Percentiles rank a stretch among this genome's conserved stretches.
Evolutionary conservation across 1,139 yeast species (phyloP).

Genomic region (Pichia sp.): DNA sequence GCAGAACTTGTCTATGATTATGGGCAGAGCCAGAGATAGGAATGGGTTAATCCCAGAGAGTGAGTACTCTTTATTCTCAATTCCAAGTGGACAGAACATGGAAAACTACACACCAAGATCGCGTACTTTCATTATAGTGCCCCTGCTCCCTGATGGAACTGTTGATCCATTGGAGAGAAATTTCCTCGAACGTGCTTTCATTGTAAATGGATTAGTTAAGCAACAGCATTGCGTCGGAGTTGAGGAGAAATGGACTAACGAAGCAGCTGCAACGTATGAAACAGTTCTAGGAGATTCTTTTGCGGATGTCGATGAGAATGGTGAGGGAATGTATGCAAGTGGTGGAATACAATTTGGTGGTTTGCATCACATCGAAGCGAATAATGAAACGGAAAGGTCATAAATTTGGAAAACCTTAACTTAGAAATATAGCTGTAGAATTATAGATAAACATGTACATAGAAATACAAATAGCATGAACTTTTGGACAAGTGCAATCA

Average conservation of each 20-base stretch:
- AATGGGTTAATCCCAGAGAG: conserved; percentile 18
- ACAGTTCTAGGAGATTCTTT: background rate
- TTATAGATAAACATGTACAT: no score
- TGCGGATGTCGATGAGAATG: background rate
- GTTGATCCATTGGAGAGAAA: conserved; percentile 22
- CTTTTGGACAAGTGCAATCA: no score
- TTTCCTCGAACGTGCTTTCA: conserved; percentile 23
- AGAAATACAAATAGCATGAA: no score
- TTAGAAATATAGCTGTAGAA: no score
- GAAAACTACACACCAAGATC: conserved; percentile 7
- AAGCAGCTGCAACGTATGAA: conserved; percentile 10
- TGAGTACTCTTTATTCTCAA: conserved; percentile 13
- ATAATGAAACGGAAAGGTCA: no score
- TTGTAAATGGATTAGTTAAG: conserved; percentile 22
- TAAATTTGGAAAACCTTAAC: no score
- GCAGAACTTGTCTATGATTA: conserved; percentile 17
- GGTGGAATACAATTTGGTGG: no score
- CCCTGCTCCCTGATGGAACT: conserved; percentile 18
- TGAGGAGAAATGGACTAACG: conserved; percentile 17
- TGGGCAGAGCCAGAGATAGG: conserved; percentile 21
- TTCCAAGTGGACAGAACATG: conserved; percentile 4
- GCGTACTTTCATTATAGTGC: conserved; percentile 16
- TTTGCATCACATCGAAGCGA: background rate
- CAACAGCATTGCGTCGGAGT: conserved; percentile 18
- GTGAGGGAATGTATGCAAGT: background rate